Evolutionary conservation across 495 filamentous ascomycete genomes (phyloP).

Genomic region (Penicillium parvum): DNA sequence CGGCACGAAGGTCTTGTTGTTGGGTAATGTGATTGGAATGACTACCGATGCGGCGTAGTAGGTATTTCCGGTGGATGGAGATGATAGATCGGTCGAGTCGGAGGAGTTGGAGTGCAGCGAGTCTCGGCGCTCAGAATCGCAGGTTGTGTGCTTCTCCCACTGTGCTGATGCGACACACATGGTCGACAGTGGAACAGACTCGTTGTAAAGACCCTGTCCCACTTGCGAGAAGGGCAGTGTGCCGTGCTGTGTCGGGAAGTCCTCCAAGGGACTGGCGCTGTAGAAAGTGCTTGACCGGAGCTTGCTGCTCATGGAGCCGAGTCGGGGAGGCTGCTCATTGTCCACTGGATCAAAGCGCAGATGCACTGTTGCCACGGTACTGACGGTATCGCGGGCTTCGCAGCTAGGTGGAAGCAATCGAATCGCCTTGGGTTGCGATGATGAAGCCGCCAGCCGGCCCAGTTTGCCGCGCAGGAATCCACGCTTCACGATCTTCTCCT

Average conservation of each 20-base stretch:
- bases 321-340: slow-evolving; percentile 57
- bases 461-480: slow-evolving; percentile 74
- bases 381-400: slow-evolving; percentile 30
- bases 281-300: slow-evolving; percentile 74
- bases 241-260: slow-evolving; percentile 31
- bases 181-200: slow-evolving; percentile 57
- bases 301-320: slow-evolving; percentile 64
- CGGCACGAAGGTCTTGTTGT: slow-evolving; percentile 69
- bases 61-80: slow-evolving; percentile 31
- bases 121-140: slow-evolving; percentile 47
- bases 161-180: slow-evolving; percentile 58
- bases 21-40: slow-evolving; percentile 71
- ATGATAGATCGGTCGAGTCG: slow-evolving; percentile 36
- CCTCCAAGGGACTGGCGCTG: slow-evolving; percentile 55
- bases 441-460: slow-evolving; percentile 67
- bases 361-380: slow-evolving; percentile 62
- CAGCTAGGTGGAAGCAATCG: slow-evolving; percentile 50
- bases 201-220: slow-evolving; percentile 61
- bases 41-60: slow-evolving; percentile 67
- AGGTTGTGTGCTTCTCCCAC: slow-evolving; percentile 57
- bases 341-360: slow-evolving; percentile 72
- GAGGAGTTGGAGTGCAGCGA: slow-evolving; percentile 48
- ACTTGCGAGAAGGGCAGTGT: slow-evolving; percentile 36
- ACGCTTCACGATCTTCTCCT: slow-evolving; percentile 73
- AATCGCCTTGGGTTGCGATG: slow-evolving; percentile 67